These are phyloP conservation scores for Mortierella sp. DNA, from an alignment of 371 early-diverging fungal genomes.

Conservation along the genomic window DNA sequence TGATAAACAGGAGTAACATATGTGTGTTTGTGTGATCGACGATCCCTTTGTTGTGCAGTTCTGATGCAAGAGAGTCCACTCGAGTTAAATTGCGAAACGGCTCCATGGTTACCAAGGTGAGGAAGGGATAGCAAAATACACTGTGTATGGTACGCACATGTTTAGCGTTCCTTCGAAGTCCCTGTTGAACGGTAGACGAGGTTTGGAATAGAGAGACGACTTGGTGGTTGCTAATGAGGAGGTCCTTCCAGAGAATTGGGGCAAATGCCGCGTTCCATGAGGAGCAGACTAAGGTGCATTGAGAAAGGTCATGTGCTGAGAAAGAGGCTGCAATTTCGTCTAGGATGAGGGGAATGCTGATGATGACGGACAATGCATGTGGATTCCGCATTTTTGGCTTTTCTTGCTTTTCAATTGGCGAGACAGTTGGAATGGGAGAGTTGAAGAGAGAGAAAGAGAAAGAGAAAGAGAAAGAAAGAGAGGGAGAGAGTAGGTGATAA, in stretches of 20 bases:
- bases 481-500: no score
- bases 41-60: constrained; percentile 44
- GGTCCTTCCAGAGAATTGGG: constrained; percentile 18
- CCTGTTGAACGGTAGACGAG: constrained; percentile 1
- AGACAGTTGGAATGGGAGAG: not conserved
- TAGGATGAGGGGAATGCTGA: constrained; percentile 15
- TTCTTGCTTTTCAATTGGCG: no score
- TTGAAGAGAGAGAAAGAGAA: not conserved
- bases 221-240: constrained; percentile 5
- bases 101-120: not conserved
- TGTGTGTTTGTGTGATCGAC: constrained; percentile 37
- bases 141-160: constrained; percentile 19
- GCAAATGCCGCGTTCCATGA: constrained; percentile 14
- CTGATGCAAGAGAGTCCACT: constrained; percentile 32
- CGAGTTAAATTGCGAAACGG: constrained; percentile 10
- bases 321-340: constrained; percentile 15
- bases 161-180: constrained; percentile 20
- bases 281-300: constrained; percentile 7
- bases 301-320: not conserved
- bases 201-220: constrained; percentile 17
- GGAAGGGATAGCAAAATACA: constrained; percentile 22
- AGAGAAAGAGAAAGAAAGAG: no score
- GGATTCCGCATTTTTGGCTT: constrained; percentile 8
- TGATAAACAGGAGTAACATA: constrained; percentile 24
- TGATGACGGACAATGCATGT: not conserved